Evolutionary conservation across 2,329 filamentous ascomycete genomes (phyloP).

Genomic region (Fusarium solani-melongenae): DNA sequence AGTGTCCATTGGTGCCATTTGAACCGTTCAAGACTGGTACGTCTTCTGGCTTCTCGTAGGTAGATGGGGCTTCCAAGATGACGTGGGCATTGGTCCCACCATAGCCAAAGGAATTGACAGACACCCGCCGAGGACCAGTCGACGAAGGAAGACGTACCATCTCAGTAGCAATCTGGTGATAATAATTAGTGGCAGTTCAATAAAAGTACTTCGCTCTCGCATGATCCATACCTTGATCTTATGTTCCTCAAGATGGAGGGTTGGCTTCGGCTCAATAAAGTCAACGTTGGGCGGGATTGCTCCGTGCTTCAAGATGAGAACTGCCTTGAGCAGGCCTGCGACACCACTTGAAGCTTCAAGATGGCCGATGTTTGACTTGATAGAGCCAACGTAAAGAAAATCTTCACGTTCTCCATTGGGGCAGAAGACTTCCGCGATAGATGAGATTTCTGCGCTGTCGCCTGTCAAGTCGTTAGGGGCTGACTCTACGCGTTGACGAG

Average conservation of each 20-base stretch:
- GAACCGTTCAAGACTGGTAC: background rate
- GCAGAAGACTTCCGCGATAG: slow-evolving; percentile 27
- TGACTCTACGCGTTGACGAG: too few relatives aligned
- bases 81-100: slow-evolving; percentile 31
- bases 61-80: slow-evolving; percentile 20
- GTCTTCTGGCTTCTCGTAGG: background rate
- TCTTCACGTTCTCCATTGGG: background rate
- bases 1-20: slow-evolving; percentile 4
- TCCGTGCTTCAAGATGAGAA: slow-evolving; percentile 24
- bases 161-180: slow-evolving; percentile 8
- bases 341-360: slow-evolving; percentile 27
- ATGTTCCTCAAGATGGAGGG: slow-evolving; percentile 9
- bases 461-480: slow-evolving; percentile 4
- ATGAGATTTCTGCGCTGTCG: slow-evolving; percentile 25
- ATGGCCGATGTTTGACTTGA: slow-evolving; percentile 29
- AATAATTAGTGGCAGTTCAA: background rate
- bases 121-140: slow-evolving; percentile 9
- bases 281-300: slow-evolving; percentile 20
- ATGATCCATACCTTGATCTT: slow-evolving; percentile 5
- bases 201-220: background rate
- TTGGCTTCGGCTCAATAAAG: slow-evolving; percentile 18
- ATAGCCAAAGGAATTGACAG: slow-evolving; percentile 25
- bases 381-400: slow-evolving; percentile 21
- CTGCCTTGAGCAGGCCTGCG: slow-evolving; percentile 21
- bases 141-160: slow-evolving; percentile 8